Percentiles rank a stretch among this genome's conserved stretches.
These are phyloP conservation scores for Aspergillus conjunctus DNA, from an alignment of 495 filamentous ascomycete species.

Conservation along the genomic window DNA sequence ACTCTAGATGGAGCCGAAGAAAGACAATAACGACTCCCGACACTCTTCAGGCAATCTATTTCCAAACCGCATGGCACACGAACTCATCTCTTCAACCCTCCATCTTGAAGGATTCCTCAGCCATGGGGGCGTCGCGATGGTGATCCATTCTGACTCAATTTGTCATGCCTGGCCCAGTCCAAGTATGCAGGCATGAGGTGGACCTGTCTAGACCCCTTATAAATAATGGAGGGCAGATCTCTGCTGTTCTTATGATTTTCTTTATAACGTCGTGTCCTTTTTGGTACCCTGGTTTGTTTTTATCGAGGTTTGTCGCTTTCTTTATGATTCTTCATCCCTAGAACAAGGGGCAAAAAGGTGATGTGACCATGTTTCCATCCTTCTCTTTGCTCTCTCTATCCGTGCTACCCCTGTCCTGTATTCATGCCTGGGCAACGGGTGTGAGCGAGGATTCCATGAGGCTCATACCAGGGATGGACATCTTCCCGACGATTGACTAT, in stretches of 20 bases:
- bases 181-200: conserved; percentile 12
- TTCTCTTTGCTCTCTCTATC: not conserved
- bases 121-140: conserved; percentile 16
- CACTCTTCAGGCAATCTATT: no score
- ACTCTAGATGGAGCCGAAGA: no score
- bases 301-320: not conserved
- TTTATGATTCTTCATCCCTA: conserved; percentile 3
- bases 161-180: conserved; percentile 4
- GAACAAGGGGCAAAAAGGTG: not conserved
- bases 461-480: conserved; percentile 5
- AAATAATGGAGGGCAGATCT: conserved; percentile 5
- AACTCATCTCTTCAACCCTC: not conserved
- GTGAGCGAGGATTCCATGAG: not conserved
- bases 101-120: conserved; percentile 3
- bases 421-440: conserved; percentile 6
- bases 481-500: conserved; percentile 11
- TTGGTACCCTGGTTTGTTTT: not conserved
- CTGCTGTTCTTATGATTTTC: not conserved
- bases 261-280: not conserved
- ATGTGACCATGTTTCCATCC: conserved; percentile 10
- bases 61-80: no score
- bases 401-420: not conserved
- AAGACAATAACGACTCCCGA: no score
- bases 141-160: conserved; percentile 9
- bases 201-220: conserved; percentile 7